phyloP scores from a whole-genome alignment of 1,139 yeast genomes.

The Yamadazyma friedrichii region DNA sequence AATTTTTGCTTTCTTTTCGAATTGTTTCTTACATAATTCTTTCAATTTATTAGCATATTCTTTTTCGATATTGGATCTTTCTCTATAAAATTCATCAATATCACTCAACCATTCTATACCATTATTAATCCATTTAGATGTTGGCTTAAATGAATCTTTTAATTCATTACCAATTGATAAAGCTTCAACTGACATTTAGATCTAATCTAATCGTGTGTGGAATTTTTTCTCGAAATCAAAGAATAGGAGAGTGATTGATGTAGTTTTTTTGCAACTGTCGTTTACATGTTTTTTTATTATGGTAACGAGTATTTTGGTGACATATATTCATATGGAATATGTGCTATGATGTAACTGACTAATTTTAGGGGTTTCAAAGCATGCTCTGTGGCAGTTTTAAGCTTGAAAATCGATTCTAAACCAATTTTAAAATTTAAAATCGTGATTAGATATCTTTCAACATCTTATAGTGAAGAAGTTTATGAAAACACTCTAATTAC shows the following conservation, averaged over 20 bases:
- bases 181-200: slow-evolving; percentile 14
- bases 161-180: slow-evolving; percentile 63
- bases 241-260: background rate
- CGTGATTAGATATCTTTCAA: too few species aligned
- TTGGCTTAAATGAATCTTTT: slow-evolving; percentile 75
- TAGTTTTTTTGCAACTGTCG: background rate
- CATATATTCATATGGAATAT: too few species aligned
- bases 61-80: slow-evolving; percentile 75
- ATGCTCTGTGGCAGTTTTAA: too few species aligned
- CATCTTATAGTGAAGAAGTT: too few species aligned
- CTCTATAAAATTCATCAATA: slow-evolving; percentile 78
- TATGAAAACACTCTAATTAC: too few species aligned
- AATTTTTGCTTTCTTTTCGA: slow-evolving; percentile 71
- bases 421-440: too few species aligned
- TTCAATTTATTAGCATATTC: slow-evolving; percentile 75
- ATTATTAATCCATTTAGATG: slow-evolving; percentile 72
- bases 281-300: background rate
- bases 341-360: too few species aligned
- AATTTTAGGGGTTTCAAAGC: too few species aligned
- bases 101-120: slow-evolving; percentile 78
- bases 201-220: slow-evolving; percentile 16
- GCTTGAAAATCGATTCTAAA: too few species aligned
- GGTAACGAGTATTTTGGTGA: too few species aligned
- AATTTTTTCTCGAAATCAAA: slow-evolving; percentile 7
- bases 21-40: slow-evolving; percentile 64